A percentile compares a stretch with the other conserved stretches of the same genome.
Conservation (phyloP, 2,329 filamentous ascomycete genomes). For the Fonsecaea erecta region DNA sequence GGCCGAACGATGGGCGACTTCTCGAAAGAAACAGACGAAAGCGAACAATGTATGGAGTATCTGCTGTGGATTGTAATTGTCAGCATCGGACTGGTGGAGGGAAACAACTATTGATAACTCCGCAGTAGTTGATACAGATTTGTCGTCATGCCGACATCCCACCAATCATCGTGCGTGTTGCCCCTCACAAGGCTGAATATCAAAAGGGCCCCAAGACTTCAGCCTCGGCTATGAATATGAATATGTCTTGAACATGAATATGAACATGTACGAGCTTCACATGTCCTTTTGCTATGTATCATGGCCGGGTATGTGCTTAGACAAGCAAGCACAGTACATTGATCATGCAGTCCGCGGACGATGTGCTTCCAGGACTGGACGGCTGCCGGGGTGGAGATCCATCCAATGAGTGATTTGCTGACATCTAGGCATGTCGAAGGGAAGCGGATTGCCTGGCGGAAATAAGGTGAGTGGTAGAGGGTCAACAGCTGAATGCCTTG, state of each 20-base stretch:
- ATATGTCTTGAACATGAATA: too few species aligned
- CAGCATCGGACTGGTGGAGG: too few species aligned
- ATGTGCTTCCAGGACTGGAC: slow-evolving; percentile 9
- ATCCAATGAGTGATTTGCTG: slow-evolving; percentile 2
- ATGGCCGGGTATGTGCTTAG: slow-evolving; percentile 3
- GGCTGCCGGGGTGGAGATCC: slow-evolving; percentile 6
- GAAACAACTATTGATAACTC: too few species aligned
- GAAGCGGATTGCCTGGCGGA: not conserved
- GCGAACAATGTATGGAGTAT: too few species aligned
- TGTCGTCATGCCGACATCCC: not conserved
- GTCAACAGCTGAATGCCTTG: slow-evolving; percentile 5
- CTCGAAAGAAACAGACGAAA: too few species aligned
- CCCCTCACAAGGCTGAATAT: slow-evolving; percentile 6
- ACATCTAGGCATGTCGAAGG: slow-evolving; percentile 6
- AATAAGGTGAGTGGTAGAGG: slow-evolving; percentile 4
- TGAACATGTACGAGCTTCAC: too few species aligned
- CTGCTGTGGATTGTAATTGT: not conserved
- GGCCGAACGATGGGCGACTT: not conserved
- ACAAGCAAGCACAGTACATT: slow-evolving; percentile 10
- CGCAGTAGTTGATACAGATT: too few species aligned
- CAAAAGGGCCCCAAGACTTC: not conserved
- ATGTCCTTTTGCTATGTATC: too few species aligned
- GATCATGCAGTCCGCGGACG: slow-evolving; percentile 5
- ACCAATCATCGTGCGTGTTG: not conserved
- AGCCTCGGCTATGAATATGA: not conserved